Evolutionary conservation across 2,329 filamentous ascomycete genomes (phyloP), one percentile per base, ranked within the genome.

Genomic region (Dactylellina cionopaga): DNA sequence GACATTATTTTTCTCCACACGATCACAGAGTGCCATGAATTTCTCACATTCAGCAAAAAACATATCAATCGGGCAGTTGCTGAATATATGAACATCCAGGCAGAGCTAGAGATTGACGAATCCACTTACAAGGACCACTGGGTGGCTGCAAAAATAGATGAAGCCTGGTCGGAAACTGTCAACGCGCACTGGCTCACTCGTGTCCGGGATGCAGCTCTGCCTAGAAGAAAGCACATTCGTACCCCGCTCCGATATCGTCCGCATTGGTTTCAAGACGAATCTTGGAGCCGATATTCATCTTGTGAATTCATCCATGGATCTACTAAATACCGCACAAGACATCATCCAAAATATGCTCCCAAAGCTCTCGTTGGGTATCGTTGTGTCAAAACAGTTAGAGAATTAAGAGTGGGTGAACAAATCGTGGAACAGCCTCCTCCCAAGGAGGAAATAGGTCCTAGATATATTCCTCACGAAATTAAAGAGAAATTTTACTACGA

Each of bases 1-100:
- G 68, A 72, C 83, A 81, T 84, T 47, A 80, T 81, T 10, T 78
- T 85, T 17, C 82, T 83, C 1, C 84, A 82, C 82, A 83, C 84
- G 83, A 83, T 84, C 78, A 78, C 82, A 68, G 78, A 82, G 51
- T 79, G 82, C 29, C 72, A 79, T 11, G 74, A 77, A 5, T 78
- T 79, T 24, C 72, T 81, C 3, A 76, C 78, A 15, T 82, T 82
- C 68, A 75, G 80, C 51, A 78, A 78, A 17, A 75, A 78, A 5
- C 79, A 77, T 62, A 76, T 81, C 15, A 76, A 78, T 46, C 41
- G 11, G 19, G 43, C 33, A 5, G 51, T 64, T 15, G 31, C 44
- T 1, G 52, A 58, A 15, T 64, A 63, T 29, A 27, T 43, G 15
- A 24, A 15, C n/a, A 29, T 43, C 15, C 25, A 65, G 47, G 27